Base-by-base conservation (phyloP, 176 grass and related monocot species). In the Oryza glumipatula region DNA sequence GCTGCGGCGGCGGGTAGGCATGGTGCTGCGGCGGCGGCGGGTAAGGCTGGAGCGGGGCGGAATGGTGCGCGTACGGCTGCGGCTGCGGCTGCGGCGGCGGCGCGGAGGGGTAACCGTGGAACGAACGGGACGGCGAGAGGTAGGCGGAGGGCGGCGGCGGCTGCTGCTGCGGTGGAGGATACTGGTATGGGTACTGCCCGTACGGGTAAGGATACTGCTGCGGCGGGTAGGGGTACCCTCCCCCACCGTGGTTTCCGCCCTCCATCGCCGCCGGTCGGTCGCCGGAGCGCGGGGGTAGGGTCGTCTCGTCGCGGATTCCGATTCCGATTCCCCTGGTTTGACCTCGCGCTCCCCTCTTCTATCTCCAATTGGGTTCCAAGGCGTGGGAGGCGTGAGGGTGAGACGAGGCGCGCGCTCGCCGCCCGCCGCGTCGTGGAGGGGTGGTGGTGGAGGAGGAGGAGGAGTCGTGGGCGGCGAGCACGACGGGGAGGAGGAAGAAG, bases 31-130 rank as follows among this genome's bases (percentile, higher is more conserved):
- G 76, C 19, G 77, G 76, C 3, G 86, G 92, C 21, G 88, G 93
- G 85, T 85, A 90, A 9, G 69, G 14, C 66, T 80, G 82, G 24
- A 92, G 80, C 28, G 76, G 76, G 41, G 81, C 76, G 76, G 90
- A 94, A 56, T 92, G 79, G 82, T 81, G 81, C 71, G 19, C 51
- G 76, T 77, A 87, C 33, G 87, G 84, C 63, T 80, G 87, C 63
- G 36, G 84, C 63, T 80, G 87, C 63, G 36, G 80, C 63, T 80
- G 87, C 0, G 39, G 71, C 16, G 28, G 43, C 35, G 81, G 67
- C 26, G 76, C 32, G 17, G 84, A 61, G 22, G 87, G 51, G 23
- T 86, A 86, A 1, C 45, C 61, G 14, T 67, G 84, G 84, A 92
- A 92, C 44, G 90, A 80, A 0, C 44, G 49, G n/a, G 92, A 86